These are phyloP conservation scores for Didymella lethalis DNA, from an alignment of 2,329 filamentous ascomycete genomes.

Conservation along the genomic window DNA sequence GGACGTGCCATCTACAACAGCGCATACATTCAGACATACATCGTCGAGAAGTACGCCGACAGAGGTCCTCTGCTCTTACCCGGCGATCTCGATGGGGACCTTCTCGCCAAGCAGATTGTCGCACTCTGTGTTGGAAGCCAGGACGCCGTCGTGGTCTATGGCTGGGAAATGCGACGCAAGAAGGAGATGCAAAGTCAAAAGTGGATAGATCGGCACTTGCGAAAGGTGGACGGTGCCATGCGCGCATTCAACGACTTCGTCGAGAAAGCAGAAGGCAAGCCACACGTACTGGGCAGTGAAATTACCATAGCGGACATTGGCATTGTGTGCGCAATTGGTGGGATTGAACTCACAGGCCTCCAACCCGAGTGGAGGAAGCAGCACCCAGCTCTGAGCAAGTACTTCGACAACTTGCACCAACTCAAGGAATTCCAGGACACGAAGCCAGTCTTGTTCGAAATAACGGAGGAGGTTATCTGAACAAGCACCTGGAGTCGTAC, in stretches of 20 bases:
- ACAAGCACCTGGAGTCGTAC: not conserved
- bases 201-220: slow-evolving; percentile 24
- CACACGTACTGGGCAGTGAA: slow-evolving; percentile 20
- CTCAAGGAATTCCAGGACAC: slow-evolving; percentile 25
- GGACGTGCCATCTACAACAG: slow-evolving; percentile 21
- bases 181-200: slow-evolving; percentile 15
- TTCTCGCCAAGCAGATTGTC: slow-evolving; percentile 26
- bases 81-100: slow-evolving; percentile 21
- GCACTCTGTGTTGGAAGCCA: slow-evolving; percentile 23
- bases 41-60: slow-evolving; percentile 25
- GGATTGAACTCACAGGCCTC: slow-evolving; percentile 14
- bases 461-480: slow-evolving; percentile 23
- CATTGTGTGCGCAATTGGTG: slow-evolving; percentile 20
- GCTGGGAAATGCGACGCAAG: slow-evolving; percentile 22
- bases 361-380: slow-evolving; percentile 18
- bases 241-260: slow-evolving; percentile 21
- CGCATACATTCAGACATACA: slow-evolving; percentile 30
- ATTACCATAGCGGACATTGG: slow-evolving; percentile 28
- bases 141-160: slow-evolving; percentile 23
- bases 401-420: slow-evolving; percentile 17
- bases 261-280: slow-evolving; percentile 1
- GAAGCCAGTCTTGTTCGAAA: slow-evolving; percentile 29
- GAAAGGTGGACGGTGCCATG: slow-evolving; percentile 27
- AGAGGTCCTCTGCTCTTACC: slow-evolving; percentile 19
- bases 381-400: slow-evolving; percentile 20